Base-by-base conservation (phyloP, 306 rosid genomes). In the Vicia villosa region DNA sequence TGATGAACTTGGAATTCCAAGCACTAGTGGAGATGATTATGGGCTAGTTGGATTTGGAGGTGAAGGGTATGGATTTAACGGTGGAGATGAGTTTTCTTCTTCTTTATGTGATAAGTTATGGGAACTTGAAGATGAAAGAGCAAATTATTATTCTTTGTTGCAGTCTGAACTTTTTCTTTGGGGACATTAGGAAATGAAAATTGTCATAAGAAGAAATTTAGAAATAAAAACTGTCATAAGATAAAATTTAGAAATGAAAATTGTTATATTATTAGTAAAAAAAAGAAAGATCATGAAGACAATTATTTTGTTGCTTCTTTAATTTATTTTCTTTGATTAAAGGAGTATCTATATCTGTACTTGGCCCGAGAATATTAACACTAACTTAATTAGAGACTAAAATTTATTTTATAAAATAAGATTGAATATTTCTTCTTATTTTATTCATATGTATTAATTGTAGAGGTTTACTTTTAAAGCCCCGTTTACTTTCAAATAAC, bases 1-100 rank as follows among this genome's bases (percentile, higher is more conserved):
- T 55, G 98, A 89, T 52, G 96, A 92, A 74, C 92, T 92, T 16
- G 98, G 98, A 77, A 86, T 92, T 51, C 98, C 98, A 32, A 82
- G 67, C 10, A 63, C 52, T 17, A 45, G 19, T 14, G 50, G 17
- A 4, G 83, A 73, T 1, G 66, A 34, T 34, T 34, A 56, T 16
- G 78, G 78, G 10, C 20, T 32, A 0, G 34, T 58, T 6, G 70
- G 62, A 8, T 70, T 60, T 15, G 79, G 61, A 8, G 81, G 63
- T 2, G 70, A 43, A 12, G 82, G 65, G 1, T 67, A 49, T 16
- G 86, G 77, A 22, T 45, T 80, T 22, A 47, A 26, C 12, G 74
- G 75, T 4, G 74, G 66, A 3, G 72, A 78, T 71, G 87, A 70
- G 19, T 81, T 85, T 34, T 34, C 38, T 49, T 34, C 85, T 2